These are phyloP conservation scores for Ogataea trehalophila DNA, from an alignment of 805 yeast genomes.

Conservation along the genomic window DNA sequence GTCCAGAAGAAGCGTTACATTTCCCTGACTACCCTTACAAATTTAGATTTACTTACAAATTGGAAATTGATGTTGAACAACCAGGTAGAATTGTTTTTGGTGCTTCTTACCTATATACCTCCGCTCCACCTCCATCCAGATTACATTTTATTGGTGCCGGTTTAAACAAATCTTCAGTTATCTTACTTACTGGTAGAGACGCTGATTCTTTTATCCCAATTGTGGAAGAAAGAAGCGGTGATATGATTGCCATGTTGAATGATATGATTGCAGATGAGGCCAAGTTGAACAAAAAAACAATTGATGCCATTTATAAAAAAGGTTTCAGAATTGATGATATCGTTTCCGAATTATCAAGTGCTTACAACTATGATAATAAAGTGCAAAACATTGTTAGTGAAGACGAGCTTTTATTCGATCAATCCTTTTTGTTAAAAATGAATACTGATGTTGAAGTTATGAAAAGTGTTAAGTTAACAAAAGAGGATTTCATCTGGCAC, in stretches of 20 bases:
- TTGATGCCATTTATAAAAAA: conserved; percentile 10
- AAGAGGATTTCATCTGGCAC: conserved; percentile 24
- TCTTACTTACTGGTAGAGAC: conserved; percentile 23
- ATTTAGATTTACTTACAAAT: conserved; percentile 19
- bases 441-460: conserved; percentile 12
- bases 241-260: conserved; percentile 10
- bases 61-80: conserved; percentile 10
- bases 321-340: conserved; percentile 17
- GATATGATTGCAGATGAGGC: conserved; percentile 17
- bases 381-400: conserved; percentile 11
- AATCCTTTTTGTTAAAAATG: conserved; percentile 11
- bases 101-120: conserved; percentile 25
- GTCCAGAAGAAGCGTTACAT: conserved; percentile 5
- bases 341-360: conserved; percentile 2
- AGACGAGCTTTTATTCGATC: conserved; percentile 16
- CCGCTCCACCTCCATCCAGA: conserved; percentile 27
- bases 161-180: conserved; percentile 19
- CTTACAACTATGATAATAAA: conserved; percentile 8
- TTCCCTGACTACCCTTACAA: conserved; percentile 13
- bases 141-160: conserved; percentile 30
- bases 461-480: conserved; percentile 9
- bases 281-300: not conserved
- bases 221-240: conserved; percentile 4
- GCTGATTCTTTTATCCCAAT: conserved; percentile 6
- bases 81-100: conserved; percentile 28